Conservation (phyloP, 225 moss, liverwort and hornwort genomes). For the Polytrichum commune region DNA sequence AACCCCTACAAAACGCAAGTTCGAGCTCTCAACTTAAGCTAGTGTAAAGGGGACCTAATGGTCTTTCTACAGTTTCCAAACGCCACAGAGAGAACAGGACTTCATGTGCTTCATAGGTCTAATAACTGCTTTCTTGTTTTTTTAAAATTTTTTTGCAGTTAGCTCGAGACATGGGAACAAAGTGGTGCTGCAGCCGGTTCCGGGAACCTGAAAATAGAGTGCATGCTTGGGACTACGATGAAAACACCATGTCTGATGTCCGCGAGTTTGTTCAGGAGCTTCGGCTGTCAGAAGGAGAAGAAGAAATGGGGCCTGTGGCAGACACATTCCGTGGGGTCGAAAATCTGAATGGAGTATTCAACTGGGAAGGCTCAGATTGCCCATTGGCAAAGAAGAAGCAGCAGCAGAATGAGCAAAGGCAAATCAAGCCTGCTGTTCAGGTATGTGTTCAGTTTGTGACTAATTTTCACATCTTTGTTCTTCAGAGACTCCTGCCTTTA, state of each 20-base stretch:
- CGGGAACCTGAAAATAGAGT: slow-evolving; percentile 43
- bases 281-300: slow-evolving; percentile 25
- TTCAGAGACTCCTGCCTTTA: slow-evolving; percentile 12
- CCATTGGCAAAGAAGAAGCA: slow-evolving; percentile 17
- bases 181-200: slow-evolving; percentile 49
- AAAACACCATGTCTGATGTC: slow-evolving; percentile 15
- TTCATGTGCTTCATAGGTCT: too few relatives aligned
- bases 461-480: too few relatives aligned
- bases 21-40: too few relatives aligned
- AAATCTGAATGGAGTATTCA: slow-evolving; percentile 35
- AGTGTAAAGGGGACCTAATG: too few relatives aligned
- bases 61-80: too few relatives aligned
- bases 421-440: slow-evolving; percentile 16
- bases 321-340: slow-evolving; percentile 49
- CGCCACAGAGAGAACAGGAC: too few relatives aligned
- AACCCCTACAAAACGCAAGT: too few relatives aligned
- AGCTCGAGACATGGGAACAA: slow-evolving; percentile 23
- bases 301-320: slow-evolving; percentile 39
- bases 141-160: too few relatives aligned
- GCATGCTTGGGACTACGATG: slow-evolving; percentile 25
- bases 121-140: too few relatives aligned
- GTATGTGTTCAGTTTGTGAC: too few relatives aligned
- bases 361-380: slow-evolving; percentile 38
- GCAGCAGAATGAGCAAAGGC: slow-evolving; percentile 16
- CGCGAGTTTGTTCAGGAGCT: slow-evolving; percentile 44